A percentile compares a stretch with the other conserved stretches of the same genome.
Conservation (phyloP, 2,329 filamentous ascomycete genomes). For the Apiospora hydei region DNA sequence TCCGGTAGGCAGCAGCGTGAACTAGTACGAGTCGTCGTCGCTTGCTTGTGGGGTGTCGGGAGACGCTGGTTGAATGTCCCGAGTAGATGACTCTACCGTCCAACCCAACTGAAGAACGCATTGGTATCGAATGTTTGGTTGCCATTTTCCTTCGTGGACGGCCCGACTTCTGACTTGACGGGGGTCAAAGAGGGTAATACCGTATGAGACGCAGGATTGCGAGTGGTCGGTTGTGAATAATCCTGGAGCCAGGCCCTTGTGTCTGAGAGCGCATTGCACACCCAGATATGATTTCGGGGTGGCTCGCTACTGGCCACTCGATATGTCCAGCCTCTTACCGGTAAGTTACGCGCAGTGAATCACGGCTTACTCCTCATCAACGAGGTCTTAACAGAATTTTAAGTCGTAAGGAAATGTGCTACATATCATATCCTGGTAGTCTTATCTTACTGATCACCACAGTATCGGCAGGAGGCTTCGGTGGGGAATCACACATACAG, state of each 20-base stretch:
- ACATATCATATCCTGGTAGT: too few relatives aligned
- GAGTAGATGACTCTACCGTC: background rate
- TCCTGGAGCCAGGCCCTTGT: background rate
- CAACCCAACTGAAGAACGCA: background rate
- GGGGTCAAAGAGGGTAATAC: background rate
- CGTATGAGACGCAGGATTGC: background rate
- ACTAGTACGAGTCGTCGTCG: background rate
- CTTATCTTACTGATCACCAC: background rate
- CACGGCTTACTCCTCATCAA: background rate
- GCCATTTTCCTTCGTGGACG: background rate
- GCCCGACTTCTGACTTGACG: background rate
- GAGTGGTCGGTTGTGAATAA: background rate
- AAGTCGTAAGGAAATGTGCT: background rate
- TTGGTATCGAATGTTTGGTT: background rate
- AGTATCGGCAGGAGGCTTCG: background rate
- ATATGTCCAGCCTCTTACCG: background rate
- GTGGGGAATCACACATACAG: background rate
- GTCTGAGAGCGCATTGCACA: background rate
- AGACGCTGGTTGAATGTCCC: background rate
- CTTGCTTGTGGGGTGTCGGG: background rate
- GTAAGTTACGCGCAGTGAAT: background rate
- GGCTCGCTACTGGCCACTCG: background rate
- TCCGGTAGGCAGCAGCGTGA: conserved; percentile 4
- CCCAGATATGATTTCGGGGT: background rate
- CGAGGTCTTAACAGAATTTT: background rate